phyloP scores from a whole-genome alignment of 495 filamentous ascomycete genomes.

The Podospora sp. region DNA sequence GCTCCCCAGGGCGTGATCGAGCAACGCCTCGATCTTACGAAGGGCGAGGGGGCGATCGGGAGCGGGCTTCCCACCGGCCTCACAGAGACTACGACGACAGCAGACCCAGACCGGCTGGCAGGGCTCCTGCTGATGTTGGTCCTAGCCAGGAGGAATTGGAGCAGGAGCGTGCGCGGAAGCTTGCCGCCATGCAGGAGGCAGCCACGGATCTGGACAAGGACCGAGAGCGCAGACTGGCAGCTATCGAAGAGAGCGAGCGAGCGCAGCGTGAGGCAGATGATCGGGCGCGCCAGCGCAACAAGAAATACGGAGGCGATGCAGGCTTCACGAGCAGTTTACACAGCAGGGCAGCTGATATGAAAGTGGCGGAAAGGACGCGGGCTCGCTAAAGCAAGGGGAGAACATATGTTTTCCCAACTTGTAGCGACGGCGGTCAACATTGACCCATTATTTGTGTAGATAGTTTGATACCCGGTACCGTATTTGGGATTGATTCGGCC shows the following conservation, averaged over 20 bases:
- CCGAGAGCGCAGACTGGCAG: constrained; percentile 69
- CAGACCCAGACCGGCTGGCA: constrained; percentile 17
- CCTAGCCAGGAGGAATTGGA: constrained; percentile 29
- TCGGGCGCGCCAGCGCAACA: constrained; percentile 54
- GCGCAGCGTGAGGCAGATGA: constrained; percentile 66
- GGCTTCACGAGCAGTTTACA: constrained; percentile 63
- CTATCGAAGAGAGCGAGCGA: constrained; percentile 67
- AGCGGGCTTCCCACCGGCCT: constrained; percentile 28
- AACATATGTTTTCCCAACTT: too few species aligned
- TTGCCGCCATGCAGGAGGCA: constrained; percentile 86
- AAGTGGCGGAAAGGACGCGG: constrained; percentile 44
- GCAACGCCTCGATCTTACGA: constrained; percentile 7
- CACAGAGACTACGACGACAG: constrained; percentile 32
- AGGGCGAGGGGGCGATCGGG: constrained; percentile 25
- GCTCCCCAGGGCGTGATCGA: constrained; percentile 23
- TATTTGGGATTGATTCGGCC: too few species aligned
- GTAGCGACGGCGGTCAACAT: too few species aligned
- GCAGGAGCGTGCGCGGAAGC: constrained; percentile 63
- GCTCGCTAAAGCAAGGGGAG: constrained; percentile 19
- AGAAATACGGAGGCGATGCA: constrained; percentile 63
- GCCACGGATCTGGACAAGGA: constrained; percentile 77
- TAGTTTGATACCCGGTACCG: not conserved
- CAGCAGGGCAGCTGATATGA: constrained; percentile 59
- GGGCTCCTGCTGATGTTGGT: not conserved
- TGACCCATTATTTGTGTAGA: not conserved